Percentiles rank a stretch among this genome's conserved stretches.
Evolutionary conservation across 805 yeast species (phyloP).

Genomic region (Kodamaea lidongshanica): DNA sequence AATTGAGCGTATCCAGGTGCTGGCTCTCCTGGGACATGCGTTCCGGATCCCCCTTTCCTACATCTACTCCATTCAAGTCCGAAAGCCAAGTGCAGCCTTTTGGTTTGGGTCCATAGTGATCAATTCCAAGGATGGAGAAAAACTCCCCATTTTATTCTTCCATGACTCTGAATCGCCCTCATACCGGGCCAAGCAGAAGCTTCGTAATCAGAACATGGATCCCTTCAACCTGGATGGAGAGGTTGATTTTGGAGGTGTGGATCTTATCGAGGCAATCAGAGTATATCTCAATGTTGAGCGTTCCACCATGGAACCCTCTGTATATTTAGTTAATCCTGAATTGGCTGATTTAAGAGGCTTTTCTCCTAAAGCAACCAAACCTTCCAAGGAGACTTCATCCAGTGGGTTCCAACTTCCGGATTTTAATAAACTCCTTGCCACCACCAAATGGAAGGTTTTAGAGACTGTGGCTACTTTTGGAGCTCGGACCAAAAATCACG

Average conservation of each 20-base stretch:
- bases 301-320: conserved; percentile 65
- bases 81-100: conserved; percentile 80
- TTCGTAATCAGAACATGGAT: conserved; percentile 60
- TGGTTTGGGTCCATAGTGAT: conserved; percentile 88
- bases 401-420: conserved; percentile 23
- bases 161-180: conserved; percentile 86
- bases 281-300: conserved; percentile 56
- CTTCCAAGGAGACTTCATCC: no score
- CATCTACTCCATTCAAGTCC: conserved; percentile 72
- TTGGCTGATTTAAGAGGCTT: conserved; percentile 58
- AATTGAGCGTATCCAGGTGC: conserved; percentile 47
- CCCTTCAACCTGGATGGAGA: conserved; percentile 56
- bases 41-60: conserved; percentile 57
- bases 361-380: conserved; percentile 26
- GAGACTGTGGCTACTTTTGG: conserved; percentile 80
- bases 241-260: conserved; percentile 89
- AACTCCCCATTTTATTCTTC: conserved; percentile 80
- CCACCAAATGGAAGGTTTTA: conserved; percentile 81
- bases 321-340: conserved; percentile 74
- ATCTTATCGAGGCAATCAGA: conserved; percentile 54
- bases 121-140: conserved; percentile 60
- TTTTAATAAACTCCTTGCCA: conserved; percentile 47
- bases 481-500: conserved; percentile 40
- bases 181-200: conserved; percentile 54
- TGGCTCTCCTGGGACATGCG: conserved; percentile 56